Evolutionary conservation across 2,329 filamentous ascomycete genomes (phyloP).

Genomic region (Ascochyta fabae): DNA sequence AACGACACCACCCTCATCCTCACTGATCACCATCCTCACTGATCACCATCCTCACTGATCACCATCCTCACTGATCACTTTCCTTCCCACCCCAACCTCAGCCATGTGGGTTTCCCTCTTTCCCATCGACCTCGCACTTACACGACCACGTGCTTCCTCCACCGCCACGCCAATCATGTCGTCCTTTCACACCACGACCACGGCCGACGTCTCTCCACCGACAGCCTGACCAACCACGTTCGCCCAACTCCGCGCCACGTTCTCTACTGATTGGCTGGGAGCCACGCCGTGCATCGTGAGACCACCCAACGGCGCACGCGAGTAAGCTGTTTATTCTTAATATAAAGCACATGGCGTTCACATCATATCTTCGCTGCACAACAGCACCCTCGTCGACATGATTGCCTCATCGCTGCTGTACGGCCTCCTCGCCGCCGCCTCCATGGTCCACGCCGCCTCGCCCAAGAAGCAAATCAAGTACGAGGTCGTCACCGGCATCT

Average conservation of each 20-base stretch:
- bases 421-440: slow-evolving; percentile 25
- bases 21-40: too few species aligned
- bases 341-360: slow-evolving; percentile 8
- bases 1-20: too few species aligned
- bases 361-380: not conserved
- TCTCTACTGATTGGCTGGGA: slow-evolving; percentile 31
- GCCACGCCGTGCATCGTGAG: not conserved
- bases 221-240: slow-evolving; percentile 5
- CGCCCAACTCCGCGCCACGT: slow-evolving; percentile 26
- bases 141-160: too few species aligned
- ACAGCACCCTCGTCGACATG: slow-evolving; percentile 18
- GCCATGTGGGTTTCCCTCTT: too few species aligned
- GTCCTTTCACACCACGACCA: not conserved
- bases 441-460: slow-evolving; percentile 23
- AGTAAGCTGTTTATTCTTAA: not conserved
- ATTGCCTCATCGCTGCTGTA: slow-evolving; percentile 26
- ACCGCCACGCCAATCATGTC: slow-evolving; percentile 15
- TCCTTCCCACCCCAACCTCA: too few species aligned
- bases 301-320: too few species aligned
- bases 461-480: slow-evolving; percentile 60
- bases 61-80: too few species aligned
- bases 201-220: not conserved
- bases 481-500: slow-evolving; percentile 66
- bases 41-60: too few species aligned
- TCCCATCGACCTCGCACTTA: too few species aligned